Base-by-base conservation (phyloP, 345 rosid genomes). In the Geranium brycei region DNA sequence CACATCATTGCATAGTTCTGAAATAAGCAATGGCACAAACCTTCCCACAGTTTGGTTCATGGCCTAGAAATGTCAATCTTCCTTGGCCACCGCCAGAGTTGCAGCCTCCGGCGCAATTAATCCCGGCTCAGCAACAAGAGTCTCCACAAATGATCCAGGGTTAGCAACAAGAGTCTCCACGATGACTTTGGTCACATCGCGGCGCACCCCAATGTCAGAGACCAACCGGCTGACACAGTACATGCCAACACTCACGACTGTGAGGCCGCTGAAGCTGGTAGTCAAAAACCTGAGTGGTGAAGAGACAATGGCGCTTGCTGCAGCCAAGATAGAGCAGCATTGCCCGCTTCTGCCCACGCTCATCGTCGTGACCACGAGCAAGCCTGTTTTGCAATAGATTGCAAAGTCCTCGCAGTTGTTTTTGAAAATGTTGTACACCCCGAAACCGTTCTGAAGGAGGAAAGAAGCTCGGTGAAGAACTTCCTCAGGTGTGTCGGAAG, bases 331-430 rank as follows among this genome's bases (percentile, higher is more conserved):
- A 14, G 87, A 76, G 80, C 73, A 3, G 88, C 91, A 23, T 72
- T 90, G 95, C 12, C 97, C 95, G 51, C 91, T 87, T 19, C 87
- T 77, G 28, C 91, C 96, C 17, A 77, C 83, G 2, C 79, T 85
- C 56, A 84, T 62, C 62, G 57, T 79, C 17, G 77, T 60, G 75
- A 60, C 62, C 60, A 81, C 82, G 1, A 87, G 82, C 55, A 84
- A 62, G 61, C 91, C 81, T 0, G 95, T 87, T 71, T 87, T 90
- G 40, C 95, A 90, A 71, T 87, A 85, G 17, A 77, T 80, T 1
- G 96, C 95, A 16, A 87, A 87, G 71, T 87, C 90, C 77, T 87
- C 90, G 17, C 95, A 87, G 64, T 85, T 87, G 73, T 90, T 90
- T 70, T 76, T 81, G 74, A 86, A 86, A 18, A 83, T 64, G 70